Percentiles rank a stretch among this genome's conserved stretches.
Conservation (phyloP, 73 alveolate genomes). For the Uronychia binucleata region DNA sequence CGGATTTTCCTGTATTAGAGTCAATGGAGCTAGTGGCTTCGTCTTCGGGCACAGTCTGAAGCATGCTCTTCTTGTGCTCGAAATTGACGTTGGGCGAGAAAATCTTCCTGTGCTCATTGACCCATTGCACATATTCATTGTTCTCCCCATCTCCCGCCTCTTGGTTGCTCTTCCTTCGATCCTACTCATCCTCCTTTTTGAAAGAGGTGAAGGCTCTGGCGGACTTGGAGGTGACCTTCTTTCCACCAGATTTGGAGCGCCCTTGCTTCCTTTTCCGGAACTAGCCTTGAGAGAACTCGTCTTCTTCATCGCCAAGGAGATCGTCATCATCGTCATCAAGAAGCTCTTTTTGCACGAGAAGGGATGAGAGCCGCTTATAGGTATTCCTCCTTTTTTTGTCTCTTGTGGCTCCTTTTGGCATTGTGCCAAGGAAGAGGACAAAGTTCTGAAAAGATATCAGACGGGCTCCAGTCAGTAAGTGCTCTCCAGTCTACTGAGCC, state of each 20-base stretch:
- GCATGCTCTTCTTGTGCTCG: neutral
- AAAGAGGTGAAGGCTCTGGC: neutral
- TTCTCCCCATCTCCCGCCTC: neutral
- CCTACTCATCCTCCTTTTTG: constrained; percentile 3
- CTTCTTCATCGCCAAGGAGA: neutral
- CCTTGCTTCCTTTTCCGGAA: neutral
- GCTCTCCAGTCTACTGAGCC: neutral
- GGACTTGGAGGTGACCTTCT: constrained; percentile 16
- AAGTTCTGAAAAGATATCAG: constrained; percentile 9
- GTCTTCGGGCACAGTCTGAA: neutral
- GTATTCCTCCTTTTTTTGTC: neutral
- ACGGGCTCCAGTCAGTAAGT: neutral
- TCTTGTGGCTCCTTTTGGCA: neutral
- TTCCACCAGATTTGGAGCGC: too few species aligned
- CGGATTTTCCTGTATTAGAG: neutral
- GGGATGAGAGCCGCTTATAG: neutral
- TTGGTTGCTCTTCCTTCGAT: neutral
- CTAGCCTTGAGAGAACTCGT: neutral
- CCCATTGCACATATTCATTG: neutral
- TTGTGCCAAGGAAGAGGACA: constrained; percentile 22
- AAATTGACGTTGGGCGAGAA: neutral
- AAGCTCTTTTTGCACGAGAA: neutral
- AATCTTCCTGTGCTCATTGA: constrained; percentile 3
- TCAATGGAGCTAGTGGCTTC: neutral
- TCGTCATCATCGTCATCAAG: neutral